phyloP scores from a whole-genome alignment of 1,284 basidiomycete genomes.

The Laetiporus sulphureus region DNA sequence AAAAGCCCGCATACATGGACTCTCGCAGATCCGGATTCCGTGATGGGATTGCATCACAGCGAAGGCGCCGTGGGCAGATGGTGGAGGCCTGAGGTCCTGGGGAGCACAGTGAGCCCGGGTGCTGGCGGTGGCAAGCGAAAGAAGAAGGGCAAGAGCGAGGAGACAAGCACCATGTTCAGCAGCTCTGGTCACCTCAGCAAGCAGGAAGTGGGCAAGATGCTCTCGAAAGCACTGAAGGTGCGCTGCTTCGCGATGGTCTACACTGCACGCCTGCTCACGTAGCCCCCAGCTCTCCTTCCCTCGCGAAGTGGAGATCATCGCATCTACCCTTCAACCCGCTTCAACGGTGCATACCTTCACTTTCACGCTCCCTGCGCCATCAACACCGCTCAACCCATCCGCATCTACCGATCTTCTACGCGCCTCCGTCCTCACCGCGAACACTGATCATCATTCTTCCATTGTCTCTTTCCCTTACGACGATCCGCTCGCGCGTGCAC shows the following conservation, averaged over 20 bases:
- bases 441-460: conserved; percentile 35
- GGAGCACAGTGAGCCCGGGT: conserved; percentile 82
- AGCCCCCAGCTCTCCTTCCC: conserved; percentile 70
- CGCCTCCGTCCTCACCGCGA: conserved; percentile 58
- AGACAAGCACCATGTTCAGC: conserved; percentile 42
- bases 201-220: conserved; percentile 81
- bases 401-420: conserved; percentile 67
- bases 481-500: conserved; percentile 64
- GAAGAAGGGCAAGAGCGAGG: conserved; percentile 50
- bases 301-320: conserved; percentile 91
- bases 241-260: conserved; percentile 1
- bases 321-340: conserved; percentile 84
- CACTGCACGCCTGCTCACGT: not conserved
- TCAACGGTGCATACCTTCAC: conserved; percentile 92
- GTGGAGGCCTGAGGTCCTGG: conserved; percentile 93
- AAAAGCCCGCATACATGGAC: conserved; percentile 92
- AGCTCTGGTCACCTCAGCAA: conserved; percentile 71
- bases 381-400: conserved; percentile 62
- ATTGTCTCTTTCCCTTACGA: conserved; percentile 60
- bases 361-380: conserved; percentile 72
- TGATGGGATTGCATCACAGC: conserved; percentile 76
- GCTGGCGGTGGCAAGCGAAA: conserved; percentile 63
- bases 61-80: conserved; percentile 87
- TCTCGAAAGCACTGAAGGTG: conserved; percentile 87
- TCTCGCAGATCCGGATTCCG: conserved; percentile 83